Conservation (phyloP, 352 stramenopile genomes). For the Phytophthora europaea region DNA sequence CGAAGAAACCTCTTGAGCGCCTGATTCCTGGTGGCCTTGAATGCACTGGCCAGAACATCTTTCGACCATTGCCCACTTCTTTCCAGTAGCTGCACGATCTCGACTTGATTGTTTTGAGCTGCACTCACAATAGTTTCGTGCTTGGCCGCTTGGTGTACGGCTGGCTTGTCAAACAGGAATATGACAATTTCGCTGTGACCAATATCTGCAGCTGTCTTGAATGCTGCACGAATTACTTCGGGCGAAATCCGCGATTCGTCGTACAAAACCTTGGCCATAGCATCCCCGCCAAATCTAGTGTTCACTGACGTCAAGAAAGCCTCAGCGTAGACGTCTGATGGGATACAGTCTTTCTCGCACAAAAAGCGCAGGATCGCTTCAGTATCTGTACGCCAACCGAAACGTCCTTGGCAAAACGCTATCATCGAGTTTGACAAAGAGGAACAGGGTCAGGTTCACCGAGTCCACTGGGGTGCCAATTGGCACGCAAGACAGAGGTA, state of each 20-base stretch:
- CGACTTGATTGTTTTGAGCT: background rate
- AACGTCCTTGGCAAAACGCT: background rate
- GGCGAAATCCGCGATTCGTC: background rate
- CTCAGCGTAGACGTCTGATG: background rate
- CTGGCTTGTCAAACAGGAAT: background rate
- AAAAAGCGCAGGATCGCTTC: background rate
- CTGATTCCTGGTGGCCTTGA: background rate
- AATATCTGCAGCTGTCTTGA: background rate
- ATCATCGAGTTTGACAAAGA: too few relatives aligned
- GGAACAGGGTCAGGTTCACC: too few relatives aligned
- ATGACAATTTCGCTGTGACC: background rate
- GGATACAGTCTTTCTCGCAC: background rate
- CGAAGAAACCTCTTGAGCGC: background rate
- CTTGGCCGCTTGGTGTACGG: background rate
- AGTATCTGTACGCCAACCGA: background rate
- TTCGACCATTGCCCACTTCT: background rate
- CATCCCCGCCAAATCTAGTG: background rate
- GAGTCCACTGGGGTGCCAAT: too few relatives aligned
- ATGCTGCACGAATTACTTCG: background rate
- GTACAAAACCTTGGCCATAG: background rate
- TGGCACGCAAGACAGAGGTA: too few relatives aligned
- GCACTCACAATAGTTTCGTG: background rate
- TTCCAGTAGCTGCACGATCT: background rate
- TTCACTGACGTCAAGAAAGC: background rate
- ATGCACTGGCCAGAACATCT: background rate